These are phyloP conservation scores for Butyriboletus loyo DNA, from an alignment of 768 basidiomycete genomes.

Conservation along the genomic window DNA sequence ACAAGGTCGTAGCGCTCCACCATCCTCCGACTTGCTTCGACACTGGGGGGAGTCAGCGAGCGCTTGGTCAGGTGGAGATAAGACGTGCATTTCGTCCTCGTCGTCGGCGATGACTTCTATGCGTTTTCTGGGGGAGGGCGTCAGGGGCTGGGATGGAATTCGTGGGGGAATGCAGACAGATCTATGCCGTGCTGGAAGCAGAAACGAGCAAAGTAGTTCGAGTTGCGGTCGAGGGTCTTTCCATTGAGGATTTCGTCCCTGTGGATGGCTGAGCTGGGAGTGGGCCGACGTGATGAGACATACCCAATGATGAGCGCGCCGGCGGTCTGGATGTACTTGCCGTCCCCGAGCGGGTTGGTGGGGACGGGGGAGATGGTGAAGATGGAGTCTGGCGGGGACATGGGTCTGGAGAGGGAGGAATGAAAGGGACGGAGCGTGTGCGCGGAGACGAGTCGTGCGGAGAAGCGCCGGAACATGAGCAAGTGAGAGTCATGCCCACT, in stretches of 20 bases:
- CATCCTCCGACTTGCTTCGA: constrained; percentile 83
- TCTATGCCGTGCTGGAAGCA: constrained; percentile 87
- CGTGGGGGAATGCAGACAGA: constrained; percentile 43
- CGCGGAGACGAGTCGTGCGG: background rate
- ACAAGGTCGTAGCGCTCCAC: constrained; percentile 84
- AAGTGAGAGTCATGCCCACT: background rate
- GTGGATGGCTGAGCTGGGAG: background rate
- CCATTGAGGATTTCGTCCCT: constrained; percentile 94
- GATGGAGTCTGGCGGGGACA: background rate
- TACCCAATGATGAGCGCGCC: constrained; percentile 78
- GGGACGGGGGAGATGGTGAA: background rate
- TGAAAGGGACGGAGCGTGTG: background rate
- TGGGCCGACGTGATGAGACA: constrained; percentile 6
- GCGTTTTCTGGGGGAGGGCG: constrained; percentile 53
- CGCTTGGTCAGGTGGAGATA: background rate
- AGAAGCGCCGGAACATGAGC: constrained; percentile 14
- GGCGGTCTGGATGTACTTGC: constrained; percentile 58
- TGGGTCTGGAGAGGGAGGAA: background rate
- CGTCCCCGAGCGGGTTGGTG: background rate
- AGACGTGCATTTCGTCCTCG: constrained; percentile 72
- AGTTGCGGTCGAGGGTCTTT: constrained; percentile 82
- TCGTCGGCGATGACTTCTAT: constrained; percentile 92
- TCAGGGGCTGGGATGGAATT: background rate
- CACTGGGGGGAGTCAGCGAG: constrained; percentile 38
- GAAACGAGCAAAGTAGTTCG: constrained; percentile 82